Base-by-base conservation (phyloP, 805 yeast species). In the Metschnikowia vanudenii region DNA sequence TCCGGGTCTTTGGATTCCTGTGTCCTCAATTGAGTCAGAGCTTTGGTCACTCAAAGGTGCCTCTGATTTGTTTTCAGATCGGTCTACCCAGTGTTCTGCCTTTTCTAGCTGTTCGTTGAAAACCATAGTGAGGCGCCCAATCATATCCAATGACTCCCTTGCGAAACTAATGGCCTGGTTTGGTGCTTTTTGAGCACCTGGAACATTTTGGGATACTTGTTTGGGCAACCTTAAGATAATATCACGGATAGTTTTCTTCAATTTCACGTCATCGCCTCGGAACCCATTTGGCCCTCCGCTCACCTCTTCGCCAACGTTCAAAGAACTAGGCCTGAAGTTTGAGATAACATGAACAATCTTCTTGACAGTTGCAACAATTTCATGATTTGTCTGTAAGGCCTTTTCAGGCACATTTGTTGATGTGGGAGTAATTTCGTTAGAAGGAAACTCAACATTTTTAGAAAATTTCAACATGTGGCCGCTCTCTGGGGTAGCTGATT, bases 111-210 rank as follows among this genome's bases (percentile, higher is more conserved):
- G 90, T 39, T 87, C 91, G 60, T 87, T 92, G 56, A 95, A 89
- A 6, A 91, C 91, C 41, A 76, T 77, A 53, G 90, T 89, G 16
- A 92, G 84, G 47, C 86, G 85, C 34, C 84, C 77, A 31, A 92
- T 84, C 89, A 91, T 87, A 36, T 86, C 94, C 39, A 92, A 69
- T 0, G 96, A 84, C 64, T 94, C 99, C 54, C 85, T 85, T 0
- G 98, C 97, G 50, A 92, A 73, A 4, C 86, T 76, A 20, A 94
- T 68, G 1, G 89, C 87, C 52, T 84, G 81, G 18, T 87, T 88
- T 31, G 63, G 67, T 16, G 68, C 62, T 38, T 54, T 53, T 49
- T 52, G 90, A 17, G 49, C 43, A 33, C 47, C 35, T 16, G 46
- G 39, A 2, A 48, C 46, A 22, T 34, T 48, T 32, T 45, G 49